phyloP scores from a whole-genome alignment of 352 stramenopile species.

The Phytophthora pluvialis region DNA sequence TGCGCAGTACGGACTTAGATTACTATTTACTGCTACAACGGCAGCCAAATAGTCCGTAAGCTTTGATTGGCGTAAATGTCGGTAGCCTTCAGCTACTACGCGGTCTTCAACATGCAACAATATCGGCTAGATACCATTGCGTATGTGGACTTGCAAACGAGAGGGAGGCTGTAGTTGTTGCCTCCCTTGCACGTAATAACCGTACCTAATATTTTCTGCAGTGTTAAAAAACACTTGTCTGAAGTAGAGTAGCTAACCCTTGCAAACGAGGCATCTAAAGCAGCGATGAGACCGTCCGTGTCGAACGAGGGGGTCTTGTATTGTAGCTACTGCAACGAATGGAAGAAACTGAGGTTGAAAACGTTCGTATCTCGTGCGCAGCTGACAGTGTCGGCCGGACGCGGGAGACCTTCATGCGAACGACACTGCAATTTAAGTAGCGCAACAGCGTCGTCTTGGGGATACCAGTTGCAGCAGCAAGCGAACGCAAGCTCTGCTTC shows the following conservation, averaged over 20 bases:
- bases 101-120: neutral
- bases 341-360: no score
- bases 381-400: constrained; percentile 10
- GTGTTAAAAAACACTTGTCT: neutral
- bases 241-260: neutral
- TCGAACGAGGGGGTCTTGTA: neutral
- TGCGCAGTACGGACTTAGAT: neutral
- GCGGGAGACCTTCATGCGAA: neutral
- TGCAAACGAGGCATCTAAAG: neutral
- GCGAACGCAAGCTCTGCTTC: constrained; percentile 11
- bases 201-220: neutral
- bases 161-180: neutral
- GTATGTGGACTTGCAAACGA: neutral
- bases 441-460: no score
- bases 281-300: neutral
- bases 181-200: no score
- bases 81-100: neutral
- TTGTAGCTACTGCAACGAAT: no score
- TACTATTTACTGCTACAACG: neutral
- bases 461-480: constrained; percentile 5
- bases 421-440: neutral
- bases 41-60: neutral
- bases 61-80: no score
- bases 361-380: constrained; percentile 2
- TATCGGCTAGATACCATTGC: neutral